A percentile compares a stretch with the other conserved stretches of the same genome.
Conservation (phyloP, 441 rosid species). For the Adansonia rubrostipa region DNA sequence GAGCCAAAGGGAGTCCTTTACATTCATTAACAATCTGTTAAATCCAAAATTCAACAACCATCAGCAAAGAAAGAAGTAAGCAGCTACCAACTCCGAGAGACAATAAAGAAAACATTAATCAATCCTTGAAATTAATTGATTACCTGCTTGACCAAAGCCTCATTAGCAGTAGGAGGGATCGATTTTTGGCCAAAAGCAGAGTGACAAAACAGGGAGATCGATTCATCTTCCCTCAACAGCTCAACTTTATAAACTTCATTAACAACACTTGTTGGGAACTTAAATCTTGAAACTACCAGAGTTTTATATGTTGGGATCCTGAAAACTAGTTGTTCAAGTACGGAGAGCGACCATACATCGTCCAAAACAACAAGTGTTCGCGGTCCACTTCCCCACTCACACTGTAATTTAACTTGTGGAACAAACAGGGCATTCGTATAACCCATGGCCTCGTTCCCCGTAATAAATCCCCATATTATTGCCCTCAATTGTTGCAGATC, state of each 20-base stretch:
- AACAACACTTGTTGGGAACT: constrained; percentile 41
- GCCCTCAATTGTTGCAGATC: constrained; percentile 51
- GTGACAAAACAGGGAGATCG: constrained; percentile 62
- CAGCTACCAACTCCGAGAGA: neutral
- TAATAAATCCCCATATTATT: constrained; percentile 47
- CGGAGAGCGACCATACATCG: constrained; percentile 75
- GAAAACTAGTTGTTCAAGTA: constrained; percentile 56
- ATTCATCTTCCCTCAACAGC: constrained; percentile 61
- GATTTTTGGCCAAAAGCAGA: constrained; percentile 63
- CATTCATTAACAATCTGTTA: constrained; percentile 68
- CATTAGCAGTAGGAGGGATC: constrained; percentile 54
- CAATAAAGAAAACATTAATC: neutral
- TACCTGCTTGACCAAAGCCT: constrained; percentile 69
- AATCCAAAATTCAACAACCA: constrained; percentile 17
- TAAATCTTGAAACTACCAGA: constrained; percentile 69
- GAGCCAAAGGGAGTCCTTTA: constrained; percentile 75
- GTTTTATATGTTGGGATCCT: constrained; percentile 57
- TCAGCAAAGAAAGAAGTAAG: neutral
- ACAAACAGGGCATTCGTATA: constrained; percentile 6
- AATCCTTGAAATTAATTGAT: neutral
- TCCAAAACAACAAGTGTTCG: constrained; percentile 63
- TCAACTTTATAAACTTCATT: constrained; percentile 53
- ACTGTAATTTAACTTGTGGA: constrained; percentile 45
- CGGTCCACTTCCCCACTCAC: constrained; percentile 31
- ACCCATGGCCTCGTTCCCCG: constrained; percentile 40